A percentile compares a stretch with the other conserved stretches of the same genome.
Evolutionary conservation across 768 basidiomycete species (phyloP).

Genomic region (Mrakia blollopis): DNA sequence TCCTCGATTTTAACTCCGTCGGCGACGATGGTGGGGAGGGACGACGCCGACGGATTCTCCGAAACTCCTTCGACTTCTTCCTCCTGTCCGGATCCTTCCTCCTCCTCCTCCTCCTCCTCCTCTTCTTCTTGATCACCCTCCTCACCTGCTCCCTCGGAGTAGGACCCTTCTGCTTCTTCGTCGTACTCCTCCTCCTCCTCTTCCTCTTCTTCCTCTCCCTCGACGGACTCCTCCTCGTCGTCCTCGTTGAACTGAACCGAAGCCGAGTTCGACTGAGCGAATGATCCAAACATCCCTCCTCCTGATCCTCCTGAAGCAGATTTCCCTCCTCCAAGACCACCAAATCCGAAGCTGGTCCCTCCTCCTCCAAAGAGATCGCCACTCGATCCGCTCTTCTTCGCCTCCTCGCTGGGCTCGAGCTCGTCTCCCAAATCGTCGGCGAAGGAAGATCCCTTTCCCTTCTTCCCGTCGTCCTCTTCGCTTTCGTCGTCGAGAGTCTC

Average conservation of each 20-base stretch:
- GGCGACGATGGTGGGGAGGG: constrained; percentile 8
- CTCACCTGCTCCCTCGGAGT: not conserved
- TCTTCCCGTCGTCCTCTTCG: not conserved
- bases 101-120: constrained; percentile 7
- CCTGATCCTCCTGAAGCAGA: not conserved
- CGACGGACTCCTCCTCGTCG: not conserved
- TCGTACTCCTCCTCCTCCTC: not conserved
- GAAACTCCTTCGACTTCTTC: not conserved
- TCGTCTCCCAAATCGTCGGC: constrained; percentile 3
- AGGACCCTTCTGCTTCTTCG: not conserved
- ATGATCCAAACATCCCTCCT: not conserved
- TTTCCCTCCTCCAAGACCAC: constrained; percentile 1
- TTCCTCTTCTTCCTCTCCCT: not conserved
- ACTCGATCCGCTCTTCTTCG: constrained; percentile 7
- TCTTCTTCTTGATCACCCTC: not conserved
- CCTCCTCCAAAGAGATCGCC: constrained; percentile 8
- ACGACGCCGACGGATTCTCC: not conserved
- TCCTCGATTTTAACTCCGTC: constrained; percentile 23
- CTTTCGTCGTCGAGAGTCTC: constrained; percentile 11
- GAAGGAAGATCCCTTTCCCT: not conserved
- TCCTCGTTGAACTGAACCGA: not conserved
- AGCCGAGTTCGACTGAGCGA: not conserved
- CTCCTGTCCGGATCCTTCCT: not conserved
- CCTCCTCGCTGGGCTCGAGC: constrained; percentile 4
- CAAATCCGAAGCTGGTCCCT: constrained; percentile 9